Base-by-base conservation (phyloP, 2,329 filamentous ascomycete genomes). In the Penicillium thymicola region DNA sequence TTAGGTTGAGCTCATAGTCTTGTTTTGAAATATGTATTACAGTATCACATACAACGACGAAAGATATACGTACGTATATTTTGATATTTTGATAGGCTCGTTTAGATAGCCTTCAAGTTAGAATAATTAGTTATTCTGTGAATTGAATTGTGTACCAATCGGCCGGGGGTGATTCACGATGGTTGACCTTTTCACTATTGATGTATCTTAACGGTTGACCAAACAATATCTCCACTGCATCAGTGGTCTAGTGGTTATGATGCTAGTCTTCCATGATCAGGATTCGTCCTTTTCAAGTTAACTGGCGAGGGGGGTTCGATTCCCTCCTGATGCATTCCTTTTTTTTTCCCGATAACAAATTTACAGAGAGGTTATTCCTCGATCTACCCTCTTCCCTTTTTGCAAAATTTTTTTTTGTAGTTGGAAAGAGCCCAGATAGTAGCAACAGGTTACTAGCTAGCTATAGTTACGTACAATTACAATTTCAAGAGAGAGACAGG, bases 221-320 rank as follows among this genome's bases (percentile, higher is more conserved):
- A 2, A 13, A 11, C 5, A 43, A 32, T 5, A 32, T 6, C 16
- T 46, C 43, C 43, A 46, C 28, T 4, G 43, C 43, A 46, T 46
- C 43, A 46, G 43, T 46, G 43, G 43, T 46, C 43, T 46, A 46
- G 43, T 46, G 43, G 43, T 46, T 46, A 46, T 46, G 43, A 46
- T 46, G 28, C 43, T 46, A 46, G 43, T 46, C 43, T 46, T 46
- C 43, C 43, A 46, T 38, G 28, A 23, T 32, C 13, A 46, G 43
- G 43, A 32, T 21, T 44, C 2, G 14, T 46, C 28, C 43, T 46
- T 6, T 11, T 34, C 43, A 16, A 34, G 43, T 23, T 16, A 46
- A 46, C 43, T 46, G 43, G 43, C 28, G 43, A 46, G 43, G 43
- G 43, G 43, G 43, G 43, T 46, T 46, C 43, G 43, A 46, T 46